These are phyloP conservation scores for Cladophialophora immunda DNA, from an alignment of 2,329 filamentous ascomycete species.

Conservation along the genomic window DNA sequence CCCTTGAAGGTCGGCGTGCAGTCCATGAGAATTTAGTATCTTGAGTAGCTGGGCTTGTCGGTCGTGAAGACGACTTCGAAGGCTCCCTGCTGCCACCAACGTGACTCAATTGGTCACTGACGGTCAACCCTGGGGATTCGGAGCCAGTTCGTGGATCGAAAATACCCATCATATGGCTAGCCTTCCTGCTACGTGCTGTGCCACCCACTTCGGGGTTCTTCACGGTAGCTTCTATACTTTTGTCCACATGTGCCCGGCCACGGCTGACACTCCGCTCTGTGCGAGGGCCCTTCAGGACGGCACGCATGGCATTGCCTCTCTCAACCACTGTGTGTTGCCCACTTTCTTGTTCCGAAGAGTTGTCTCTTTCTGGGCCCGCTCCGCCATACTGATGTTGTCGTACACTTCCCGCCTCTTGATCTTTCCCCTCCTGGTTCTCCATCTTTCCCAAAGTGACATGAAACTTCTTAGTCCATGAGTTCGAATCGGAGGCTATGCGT, in stretches of 20 bases:
- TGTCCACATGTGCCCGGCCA: constrained; percentile 62
- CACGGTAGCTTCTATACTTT: constrained; percentile 70
- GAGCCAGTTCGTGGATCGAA: constrained; percentile 57
- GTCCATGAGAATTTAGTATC: constrained; percentile 14
- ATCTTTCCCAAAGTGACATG: constrained; percentile 32
- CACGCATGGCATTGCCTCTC: constrained; percentile 40
- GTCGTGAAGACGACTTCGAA: constrained; percentile 25
- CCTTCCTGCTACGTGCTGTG: constrained; percentile 69
- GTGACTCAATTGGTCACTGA: constrained; percentile 20
- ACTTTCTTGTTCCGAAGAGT: constrained; percentile 39
- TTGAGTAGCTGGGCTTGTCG: constrained; percentile 27
- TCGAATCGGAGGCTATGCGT: constrained; percentile 37
- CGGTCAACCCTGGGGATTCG: constrained; percentile 14
- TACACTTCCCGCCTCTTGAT: constrained; percentile 17
- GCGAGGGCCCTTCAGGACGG: constrained; percentile 40
- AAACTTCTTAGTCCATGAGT: constrained; percentile 38
- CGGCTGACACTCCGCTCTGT: constrained; percentile 52
- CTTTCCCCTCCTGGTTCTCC: constrained; percentile 18
- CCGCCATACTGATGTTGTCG: constrained; percentile 20
- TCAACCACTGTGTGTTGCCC: constrained; percentile 34
- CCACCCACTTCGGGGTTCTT: constrained; percentile 63
- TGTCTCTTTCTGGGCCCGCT: constrained; percentile 34
- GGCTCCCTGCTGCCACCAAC: constrained; percentile 10
- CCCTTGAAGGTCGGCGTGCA: constrained; percentile 21
- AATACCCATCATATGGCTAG: constrained; percentile 70